Conservation (phyloP, 495 filamentous ascomycete species). For the Trichoderma erinaceum region DNA sequence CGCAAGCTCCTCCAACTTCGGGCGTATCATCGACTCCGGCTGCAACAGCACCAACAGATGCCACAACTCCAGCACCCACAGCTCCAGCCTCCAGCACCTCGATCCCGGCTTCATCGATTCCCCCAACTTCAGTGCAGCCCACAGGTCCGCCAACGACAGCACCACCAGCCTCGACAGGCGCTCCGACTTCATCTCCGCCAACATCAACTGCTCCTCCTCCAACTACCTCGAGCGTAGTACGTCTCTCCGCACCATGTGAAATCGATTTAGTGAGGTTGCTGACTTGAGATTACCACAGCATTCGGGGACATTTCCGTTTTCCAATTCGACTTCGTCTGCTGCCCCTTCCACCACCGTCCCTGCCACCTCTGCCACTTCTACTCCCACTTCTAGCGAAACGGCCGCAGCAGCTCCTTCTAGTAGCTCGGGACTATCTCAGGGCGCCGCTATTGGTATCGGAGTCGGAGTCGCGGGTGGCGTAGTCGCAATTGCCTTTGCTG, state of each 20-base stretch:
- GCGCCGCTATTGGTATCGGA: slow-evolving; percentile 40
- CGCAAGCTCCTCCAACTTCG: neutral
- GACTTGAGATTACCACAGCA: neutral
- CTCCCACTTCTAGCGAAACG: slow-evolving; percentile 19
- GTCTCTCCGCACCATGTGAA: neutral
- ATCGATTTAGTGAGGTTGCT: neutral
- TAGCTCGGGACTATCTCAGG: slow-evolving; percentile 25
- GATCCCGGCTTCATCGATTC: neutral
- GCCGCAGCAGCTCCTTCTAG: slow-evolving; percentile 11
- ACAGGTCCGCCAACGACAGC: slow-evolving; percentile 10
- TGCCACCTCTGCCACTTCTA: slow-evolving; percentile 1
- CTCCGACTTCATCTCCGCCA: neutral
- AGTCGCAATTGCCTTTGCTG: slow-evolving; percentile 26
- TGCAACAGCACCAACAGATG: neutral
- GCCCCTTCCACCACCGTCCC: neutral
- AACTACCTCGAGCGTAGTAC: neutral
- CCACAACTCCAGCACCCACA: neutral
- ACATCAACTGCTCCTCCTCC: slow-evolving; percentile 16
- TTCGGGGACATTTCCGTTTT: neutral
- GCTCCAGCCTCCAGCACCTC: neutral
- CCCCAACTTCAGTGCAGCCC: slow-evolving; percentile 8
- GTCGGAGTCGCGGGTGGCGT: slow-evolving; percentile 33
- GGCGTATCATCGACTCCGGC: neutral
- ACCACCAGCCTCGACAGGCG: slow-evolving; percentile 9
- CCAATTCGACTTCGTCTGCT: neutral